Evolutionary conservation across 805 yeast species (phyloP), one percentile per base, ranked within the genome.

Genomic region (Lipomyces oligophaga): DNA sequence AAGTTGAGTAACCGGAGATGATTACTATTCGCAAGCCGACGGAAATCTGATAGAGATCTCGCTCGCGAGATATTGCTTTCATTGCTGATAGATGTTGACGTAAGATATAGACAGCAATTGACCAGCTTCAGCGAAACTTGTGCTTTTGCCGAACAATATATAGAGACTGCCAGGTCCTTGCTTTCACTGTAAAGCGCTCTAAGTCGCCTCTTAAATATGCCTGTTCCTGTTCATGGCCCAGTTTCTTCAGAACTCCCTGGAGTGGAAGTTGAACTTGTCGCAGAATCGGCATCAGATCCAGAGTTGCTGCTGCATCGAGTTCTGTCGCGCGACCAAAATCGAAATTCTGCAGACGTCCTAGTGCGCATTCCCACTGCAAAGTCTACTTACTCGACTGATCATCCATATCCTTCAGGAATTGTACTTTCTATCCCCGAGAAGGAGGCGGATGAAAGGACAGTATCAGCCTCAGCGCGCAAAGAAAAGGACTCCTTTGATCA

Each of bases 161-260:
- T n/a, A n/a, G n/a, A n/a, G n/a, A n/a, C n/a, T n/a, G n/a, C n/a
- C n/a, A n/a, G n/a, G n/a, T n/a, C n/a, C n/a, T n/a, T n/a, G n/a
- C n/a, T n/a, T n/a, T n/a, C n/a, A n/a, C n/a, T n/a, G n/a, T n/a
- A n/a, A n/a, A n/a, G n/a, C n/a, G n/a, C n/a, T n/a, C n/a, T n/a
- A n/a, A n/a, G n/a, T n/a, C n/a, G n/a, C n/a, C n/a, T n/a, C n/a
- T n/a, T n/a, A n/a, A n/a, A 26, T 11, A 41, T 41, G 44, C 49
- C 49, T 15, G 48, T 45, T 24, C 45, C 50, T 16, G 46, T 47
- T 16, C 51, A 47, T 30, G 51, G 42, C 18, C 43, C 43, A 20
- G 16, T 34, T 19, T 31, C 39, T 5, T 38, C 41, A 37, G 41
- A 22, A 28, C 19, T 47, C 10, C 43, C 43, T 4, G 40, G 36